A percentile compares a stretch with the other conserved stretches of the same genome.
Evolutionary conservation across 257 asterid genomes (phyloP).

Genomic region (Catharanthus roseus): DNA sequence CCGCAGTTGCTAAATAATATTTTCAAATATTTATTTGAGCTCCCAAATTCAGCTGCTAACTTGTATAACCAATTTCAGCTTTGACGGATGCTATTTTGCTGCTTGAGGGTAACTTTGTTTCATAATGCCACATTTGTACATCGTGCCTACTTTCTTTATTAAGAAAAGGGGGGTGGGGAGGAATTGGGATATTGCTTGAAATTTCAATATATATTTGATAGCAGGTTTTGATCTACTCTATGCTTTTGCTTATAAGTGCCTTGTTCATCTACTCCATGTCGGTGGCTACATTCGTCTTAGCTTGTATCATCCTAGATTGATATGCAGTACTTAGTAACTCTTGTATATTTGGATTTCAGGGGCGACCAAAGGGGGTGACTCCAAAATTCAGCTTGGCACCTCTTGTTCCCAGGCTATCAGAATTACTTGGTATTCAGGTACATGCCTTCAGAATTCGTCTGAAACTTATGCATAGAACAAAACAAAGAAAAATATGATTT

Average conservation of each 20-base stretch:
- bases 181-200: background rate
- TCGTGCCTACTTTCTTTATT: background rate
- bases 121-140: background rate
- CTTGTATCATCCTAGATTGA: background rate
- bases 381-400: constrained; percentile 35
- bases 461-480: background rate
- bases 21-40: background rate
- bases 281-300: background rate
- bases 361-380: constrained; percentile 39
- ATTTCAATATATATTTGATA: background rate
- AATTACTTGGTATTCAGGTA: constrained; percentile 71
- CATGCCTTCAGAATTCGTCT: background rate
- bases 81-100: background rate
- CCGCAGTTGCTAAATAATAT: background rate
- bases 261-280: background rate
- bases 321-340: background rate
- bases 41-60: background rate
- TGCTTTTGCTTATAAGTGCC: background rate
- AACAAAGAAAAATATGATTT: background rate
- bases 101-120: background rate
- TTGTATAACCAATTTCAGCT: background rate
- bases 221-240: background rate
- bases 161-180: background rate
- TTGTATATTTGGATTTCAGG: constrained; percentile 23
- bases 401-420: constrained; percentile 62